Percentiles rank a stretch among this genome's conserved stretches.
These are phyloP conservation scores for Dothideomycetes sp. DNA, from an alignment of 2,329 filamentous ascomycete species.

Conservation along the genomic window DNA sequence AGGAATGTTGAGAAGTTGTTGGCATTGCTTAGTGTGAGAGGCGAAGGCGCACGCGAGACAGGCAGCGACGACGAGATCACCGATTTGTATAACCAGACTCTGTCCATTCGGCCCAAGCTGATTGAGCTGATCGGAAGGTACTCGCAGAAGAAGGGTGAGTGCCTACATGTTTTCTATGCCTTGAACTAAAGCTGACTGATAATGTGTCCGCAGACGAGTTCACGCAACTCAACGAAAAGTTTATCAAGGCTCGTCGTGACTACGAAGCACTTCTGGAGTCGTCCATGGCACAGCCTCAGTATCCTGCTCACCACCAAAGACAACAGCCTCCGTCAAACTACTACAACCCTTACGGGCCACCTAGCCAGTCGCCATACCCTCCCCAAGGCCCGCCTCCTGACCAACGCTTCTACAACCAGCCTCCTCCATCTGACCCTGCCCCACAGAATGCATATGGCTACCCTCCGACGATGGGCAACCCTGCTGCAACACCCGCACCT, in stretches of 20 bases:
- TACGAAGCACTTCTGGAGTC: conserved; percentile 94
- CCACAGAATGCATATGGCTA: conserved; percentile 14
- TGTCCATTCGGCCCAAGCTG: conserved; percentile 89
- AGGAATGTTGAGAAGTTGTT: conserved; percentile 74
- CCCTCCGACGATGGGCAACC: conserved; percentile 11
- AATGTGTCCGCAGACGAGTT: conserved; percentile 75
- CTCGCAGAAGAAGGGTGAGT: conserved; percentile 89
- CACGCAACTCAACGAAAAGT: conserved; percentile 96
- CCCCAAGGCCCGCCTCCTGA: conserved; percentile 23
- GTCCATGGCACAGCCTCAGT: conserved; percentile 77
- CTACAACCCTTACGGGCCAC: conserved; percentile 49
- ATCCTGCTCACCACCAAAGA: conserved; percentile 12
- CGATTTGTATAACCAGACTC: conserved; percentile 76
- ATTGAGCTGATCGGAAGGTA: conserved; percentile 99
- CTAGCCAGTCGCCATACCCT: conserved; percentile 25
- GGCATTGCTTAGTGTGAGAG: conserved; percentile 78
- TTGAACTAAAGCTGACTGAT: conserved; percentile 21
- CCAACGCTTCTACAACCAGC: conserved; percentile 15
- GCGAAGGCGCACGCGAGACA: conserved; percentile 63
- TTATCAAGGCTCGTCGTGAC: conserved; percentile 94
- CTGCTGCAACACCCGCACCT: conserved; percentile 17
- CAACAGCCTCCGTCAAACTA: conserved; percentile 4
- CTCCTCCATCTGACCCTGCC: conserved; percentile 14
- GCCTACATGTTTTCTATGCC: conserved; percentile 13
- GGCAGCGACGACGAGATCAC: conserved; percentile 82